These are phyloP conservation scores for Neonectria neomacrospora DNA, from an alignment of 2,329 filamentous ascomycete species.

Conservation along the genomic window DNA sequence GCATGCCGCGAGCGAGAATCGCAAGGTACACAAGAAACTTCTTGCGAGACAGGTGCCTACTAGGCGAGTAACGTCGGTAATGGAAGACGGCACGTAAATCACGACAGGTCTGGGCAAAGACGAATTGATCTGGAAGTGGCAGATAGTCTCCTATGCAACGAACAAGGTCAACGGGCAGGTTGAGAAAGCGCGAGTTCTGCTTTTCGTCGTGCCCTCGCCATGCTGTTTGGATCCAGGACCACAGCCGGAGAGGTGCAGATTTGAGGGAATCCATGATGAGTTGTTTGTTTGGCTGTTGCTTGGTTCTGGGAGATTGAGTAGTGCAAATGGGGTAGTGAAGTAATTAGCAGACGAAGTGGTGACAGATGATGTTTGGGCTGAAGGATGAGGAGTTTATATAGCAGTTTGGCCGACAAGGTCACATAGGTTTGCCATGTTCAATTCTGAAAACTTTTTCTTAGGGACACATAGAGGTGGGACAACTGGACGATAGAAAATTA, in stretches of 20 bases:
- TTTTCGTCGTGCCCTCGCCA: neutral
- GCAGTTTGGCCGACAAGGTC: neutral
- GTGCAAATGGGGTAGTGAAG: neutral
- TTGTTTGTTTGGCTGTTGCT: neutral
- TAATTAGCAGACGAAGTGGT: too few species aligned
- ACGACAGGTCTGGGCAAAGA: neutral
- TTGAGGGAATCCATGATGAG: neutral
- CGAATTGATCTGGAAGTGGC: neutral
- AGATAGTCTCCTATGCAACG: neutral
- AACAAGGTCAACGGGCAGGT: neutral
- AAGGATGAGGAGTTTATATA: neutral
- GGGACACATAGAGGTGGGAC: too few species aligned
- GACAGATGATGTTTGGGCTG: neutral
- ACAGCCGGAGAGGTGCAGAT: neutral
- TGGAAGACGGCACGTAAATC: neutral
- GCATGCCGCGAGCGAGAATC: neutral
- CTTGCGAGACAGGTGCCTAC: neutral
- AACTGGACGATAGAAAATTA: too few species aligned
- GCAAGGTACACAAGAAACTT: neutral
- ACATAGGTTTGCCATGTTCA: neutral
- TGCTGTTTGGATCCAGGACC: neutral
- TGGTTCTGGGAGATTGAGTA: neutral
- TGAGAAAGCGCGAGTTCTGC: neutral
- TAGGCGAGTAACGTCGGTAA: neutral
- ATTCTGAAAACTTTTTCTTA: neutral